A percentile compares a stretch with the other conserved stretches of the same genome.
Conservation (phyloP, 306 rosid genomes). For the Prunus padus region DNA sequence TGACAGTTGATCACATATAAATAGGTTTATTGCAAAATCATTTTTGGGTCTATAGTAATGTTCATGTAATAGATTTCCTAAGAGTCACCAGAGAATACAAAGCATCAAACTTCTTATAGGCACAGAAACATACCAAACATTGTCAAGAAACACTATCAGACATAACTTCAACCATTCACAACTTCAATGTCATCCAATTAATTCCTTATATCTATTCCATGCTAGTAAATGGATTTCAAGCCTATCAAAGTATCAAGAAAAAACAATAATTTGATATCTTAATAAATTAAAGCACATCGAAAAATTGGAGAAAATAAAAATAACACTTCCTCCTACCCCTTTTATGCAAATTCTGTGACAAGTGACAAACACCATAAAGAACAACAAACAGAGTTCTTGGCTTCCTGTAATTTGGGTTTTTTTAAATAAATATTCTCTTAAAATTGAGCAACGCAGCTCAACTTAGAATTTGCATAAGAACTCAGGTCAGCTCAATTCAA, state of each 20-base stretch:
- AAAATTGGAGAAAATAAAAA: too few species aligned
- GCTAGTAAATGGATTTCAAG: neutral
- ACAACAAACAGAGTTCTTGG: neutral
- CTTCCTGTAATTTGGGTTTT: neutral
- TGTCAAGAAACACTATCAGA: neutral
- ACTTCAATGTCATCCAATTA: neutral
- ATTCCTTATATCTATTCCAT: neutral
- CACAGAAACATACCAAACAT: neutral
- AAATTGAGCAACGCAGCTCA: neutral
- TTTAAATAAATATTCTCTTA: neutral
- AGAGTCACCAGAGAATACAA: neutral
- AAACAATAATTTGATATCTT: neutral
- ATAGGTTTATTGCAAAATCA: neutral
- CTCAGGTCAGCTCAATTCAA: neutral
- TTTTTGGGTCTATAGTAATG: neutral
- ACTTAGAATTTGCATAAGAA: neutral
- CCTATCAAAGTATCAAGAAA: neutral
- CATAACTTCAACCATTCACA: neutral
- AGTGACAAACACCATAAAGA: neutral
- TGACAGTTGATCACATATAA: neutral
- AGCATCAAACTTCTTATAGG: slow-evolving; percentile 10
- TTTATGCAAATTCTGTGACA: neutral
- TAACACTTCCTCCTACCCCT: too few species aligned
- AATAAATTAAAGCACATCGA: neutral
- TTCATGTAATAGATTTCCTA: neutral